Evolutionary conservation across 192 early-diverging fungal genomes (phyloP), one percentile per base, ranked within the genome.

Genomic region (Entomortierella beljakovae): DNA sequence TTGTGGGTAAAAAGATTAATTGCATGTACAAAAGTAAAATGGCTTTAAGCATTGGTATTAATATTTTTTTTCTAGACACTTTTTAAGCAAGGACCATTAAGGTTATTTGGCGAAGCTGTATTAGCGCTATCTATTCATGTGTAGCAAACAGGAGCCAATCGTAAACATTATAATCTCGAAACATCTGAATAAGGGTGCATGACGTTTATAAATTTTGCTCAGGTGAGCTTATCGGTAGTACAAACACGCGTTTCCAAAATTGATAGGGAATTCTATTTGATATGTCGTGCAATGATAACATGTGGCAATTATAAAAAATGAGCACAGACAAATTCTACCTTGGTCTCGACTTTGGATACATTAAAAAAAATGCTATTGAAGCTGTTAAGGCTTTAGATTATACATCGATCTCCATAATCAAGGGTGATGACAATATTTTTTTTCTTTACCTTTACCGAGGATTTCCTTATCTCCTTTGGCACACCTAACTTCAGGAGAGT

Each of bases 111-210:
- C 13, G 2, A 6, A 26, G 13, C 32, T 51, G n/a, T 20, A 18
- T 34, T 25, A 22, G 15, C 26, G n/a, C 48, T 70, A 70, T 70
- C 68, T 70, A 70, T 61, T 42, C 68, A 70, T 70, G 68, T 70
- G 68, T 38, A 23, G 40, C 52, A 68, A 68, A 26, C 64, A 65
- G 38, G 34, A 54, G 64, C 23, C n/a, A 32, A 26, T 9, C n/a
- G n/a, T 22, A 22, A n/a, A 31, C 13, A 9, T 23, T 40, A 7
- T 5, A 1, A 2, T 15, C 22, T 5, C 6, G 61, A 63, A 52
- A 63, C 34, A 52, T 28, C 33, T 64, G 50, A 13, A 49, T 54
- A 40, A n/a, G 34, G 51, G 15, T 53, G 49, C 7, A 18, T 51
- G 6, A 6, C 18, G 8, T 9, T 2, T 53, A 3, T 28, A 13